Evolutionary conservation across 495 filamentous ascomycete genomes (phyloP).

Genomic region (Cercophora samala): DNA sequence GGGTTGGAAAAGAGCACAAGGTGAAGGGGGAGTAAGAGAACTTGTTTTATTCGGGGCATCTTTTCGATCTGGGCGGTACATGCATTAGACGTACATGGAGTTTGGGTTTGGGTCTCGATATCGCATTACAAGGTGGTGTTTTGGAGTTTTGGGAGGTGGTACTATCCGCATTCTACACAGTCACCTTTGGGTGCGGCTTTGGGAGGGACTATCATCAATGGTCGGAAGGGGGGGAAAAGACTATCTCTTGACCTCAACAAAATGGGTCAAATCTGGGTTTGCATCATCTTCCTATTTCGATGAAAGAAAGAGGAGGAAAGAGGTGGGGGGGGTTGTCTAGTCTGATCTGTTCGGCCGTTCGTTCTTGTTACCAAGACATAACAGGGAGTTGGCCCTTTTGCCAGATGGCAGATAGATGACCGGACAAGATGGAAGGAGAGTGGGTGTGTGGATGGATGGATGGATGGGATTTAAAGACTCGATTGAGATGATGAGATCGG

Average conservation of each 20-base stretch:
- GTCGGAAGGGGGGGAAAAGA: background rate
- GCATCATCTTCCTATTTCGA: background rate
- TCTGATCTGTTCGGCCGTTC: background rate
- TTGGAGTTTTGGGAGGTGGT: background rate
- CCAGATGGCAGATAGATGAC: background rate
- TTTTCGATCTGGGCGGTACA: background rate
- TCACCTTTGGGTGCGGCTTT: background rate
- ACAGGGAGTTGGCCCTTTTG: background rate
- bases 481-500: background rate
- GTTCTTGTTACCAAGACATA: background rate
- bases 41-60: background rate
- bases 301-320: background rate
- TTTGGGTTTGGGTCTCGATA: background rate
- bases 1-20: conserved; percentile 25
- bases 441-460: no score
- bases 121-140: background rate
- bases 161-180: background rate
- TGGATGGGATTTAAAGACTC: background rate
- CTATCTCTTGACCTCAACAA: background rate
- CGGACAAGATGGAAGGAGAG: background rate
- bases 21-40: conserved; percentile 22
- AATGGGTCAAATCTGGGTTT: background rate
- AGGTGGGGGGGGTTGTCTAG: background rate
- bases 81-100: background rate
- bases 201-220: background rate